A percentile compares a stretch with the other conserved stretches of the same genome.
Evolutionary conservation across 768 basidiomycete species (phyloP).

Genomic region (Kwoniella bestiolae): DNA sequence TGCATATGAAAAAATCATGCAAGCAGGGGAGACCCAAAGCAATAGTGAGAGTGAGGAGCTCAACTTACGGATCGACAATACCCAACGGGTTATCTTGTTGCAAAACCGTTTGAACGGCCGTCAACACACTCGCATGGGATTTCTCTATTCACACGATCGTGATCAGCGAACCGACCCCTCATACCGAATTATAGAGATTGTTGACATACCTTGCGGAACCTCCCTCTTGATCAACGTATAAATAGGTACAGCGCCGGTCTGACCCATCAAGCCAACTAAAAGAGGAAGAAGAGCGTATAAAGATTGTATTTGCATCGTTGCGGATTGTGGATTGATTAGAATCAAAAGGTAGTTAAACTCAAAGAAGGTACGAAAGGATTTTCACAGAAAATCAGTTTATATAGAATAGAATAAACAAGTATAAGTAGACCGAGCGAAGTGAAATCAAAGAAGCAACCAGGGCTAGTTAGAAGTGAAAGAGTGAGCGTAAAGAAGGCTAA

Average conservation of each 20-base stretch:
- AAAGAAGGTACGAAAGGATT: neutral
- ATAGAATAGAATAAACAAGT: neutral
- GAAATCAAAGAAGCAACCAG: slow-evolving; percentile 1
- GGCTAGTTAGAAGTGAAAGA: neutral
- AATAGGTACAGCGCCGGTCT: slow-evolving; percentile 59
- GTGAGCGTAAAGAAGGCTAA: slow-evolving; percentile 8
- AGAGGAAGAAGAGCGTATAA: slow-evolving; percentile 34
- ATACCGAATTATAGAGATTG: neutral
- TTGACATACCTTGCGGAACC: slow-evolving; percentile 67
- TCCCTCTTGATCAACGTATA: slow-evolving; percentile 61
- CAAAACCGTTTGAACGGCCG: slow-evolving; percentile 62
- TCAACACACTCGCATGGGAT: slow-evolving; percentile 68
- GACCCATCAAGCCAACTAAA: slow-evolving; percentile 57
- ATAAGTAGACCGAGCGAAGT: neutral
- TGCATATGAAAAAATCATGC: no score
- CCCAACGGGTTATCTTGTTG: slow-evolving; percentile 65
- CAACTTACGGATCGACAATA: slow-evolving; percentile 63
- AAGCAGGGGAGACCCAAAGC: neutral
- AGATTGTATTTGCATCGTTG: slow-evolving; percentile 3
- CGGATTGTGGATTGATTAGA: neutral
- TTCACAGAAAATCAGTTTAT: neutral
- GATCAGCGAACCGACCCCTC: neutral
- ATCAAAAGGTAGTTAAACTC: neutral
- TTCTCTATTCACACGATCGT: slow-evolving; percentile 61
- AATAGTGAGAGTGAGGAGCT: neutral